Conservation (phyloP, 73 alveolate genomes). For the Chromera velia region DNA sequence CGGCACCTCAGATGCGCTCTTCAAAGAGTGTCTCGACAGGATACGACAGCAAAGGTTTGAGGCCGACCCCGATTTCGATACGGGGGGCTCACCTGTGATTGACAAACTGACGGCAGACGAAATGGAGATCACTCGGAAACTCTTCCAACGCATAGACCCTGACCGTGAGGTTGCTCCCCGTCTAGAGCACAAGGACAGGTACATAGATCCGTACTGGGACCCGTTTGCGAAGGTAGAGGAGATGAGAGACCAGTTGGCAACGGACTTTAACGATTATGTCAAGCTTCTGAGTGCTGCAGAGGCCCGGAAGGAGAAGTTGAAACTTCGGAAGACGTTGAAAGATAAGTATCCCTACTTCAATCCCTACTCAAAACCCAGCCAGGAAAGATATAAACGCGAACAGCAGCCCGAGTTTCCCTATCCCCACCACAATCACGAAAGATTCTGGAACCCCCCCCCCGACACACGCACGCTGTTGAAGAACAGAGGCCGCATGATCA, state of each 20-base stretch:
- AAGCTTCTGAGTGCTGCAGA: neutral
- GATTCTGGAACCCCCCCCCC: neutral
- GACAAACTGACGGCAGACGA: neutral
- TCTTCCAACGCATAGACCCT: neutral
- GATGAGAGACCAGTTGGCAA: neutral
- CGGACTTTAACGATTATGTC: neutral
- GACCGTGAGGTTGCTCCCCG: neutral
- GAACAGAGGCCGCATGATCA: neutral
- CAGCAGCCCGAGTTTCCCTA: too few species aligned
- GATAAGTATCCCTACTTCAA: neutral
- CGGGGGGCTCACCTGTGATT: neutral
- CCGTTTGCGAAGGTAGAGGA: neutral
- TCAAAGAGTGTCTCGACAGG: neutral
- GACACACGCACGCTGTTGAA: neutral
- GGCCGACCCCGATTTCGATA: neutral
- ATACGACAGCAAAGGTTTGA: neutral
- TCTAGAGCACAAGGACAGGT: neutral
- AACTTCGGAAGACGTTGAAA: neutral
- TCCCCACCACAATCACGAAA: neutral
- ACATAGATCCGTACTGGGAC: neutral
- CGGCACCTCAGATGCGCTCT: neutral
- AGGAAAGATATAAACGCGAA: too few species aligned
- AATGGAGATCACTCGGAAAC: neutral
- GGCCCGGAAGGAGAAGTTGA: neutral
- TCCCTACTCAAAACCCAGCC: too few species aligned